Base-by-base conservation (phyloP, 306 rosid genomes). In the Prunus campanulata region DNA sequence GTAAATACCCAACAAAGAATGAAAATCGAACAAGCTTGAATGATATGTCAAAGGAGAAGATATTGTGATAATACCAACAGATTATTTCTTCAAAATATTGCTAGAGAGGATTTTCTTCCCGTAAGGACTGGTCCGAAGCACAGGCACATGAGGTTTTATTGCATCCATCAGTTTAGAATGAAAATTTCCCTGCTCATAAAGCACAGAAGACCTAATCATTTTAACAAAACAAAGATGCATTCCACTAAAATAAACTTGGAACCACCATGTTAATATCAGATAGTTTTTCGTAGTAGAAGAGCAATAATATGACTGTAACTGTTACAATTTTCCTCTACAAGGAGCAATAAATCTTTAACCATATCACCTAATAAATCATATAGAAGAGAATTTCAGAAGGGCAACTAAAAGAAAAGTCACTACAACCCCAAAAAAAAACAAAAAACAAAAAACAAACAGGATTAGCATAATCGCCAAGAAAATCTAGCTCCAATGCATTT, bases 81-180 rank as follows among this genome's bases (percentile, higher is more conserved):
- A 4, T 80, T 81, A 66, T 78, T 79, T 85, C 81, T 83, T 81
- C 78, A 80, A 81, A 75, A 69, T 42, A 61, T 66, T 73, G 71
- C 75, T 24, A 22, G 75, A 74, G 70, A 88, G 88, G 74, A 88
- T 80, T 71, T 88, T 86, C 81, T 84, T 88, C 80, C 90, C 92
- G 0, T 79, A 84, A 19, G 90, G 92, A 75, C 85, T 86, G 20
- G 74, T 77, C 54, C 83, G 86, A 35, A 88, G 88, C 30, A 68
- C 77, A 9, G 88, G 78, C 60, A 72, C 56, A 47, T 81, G 85
- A 8, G 75, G 82, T 74, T 78, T 86, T 82, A 88, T 84, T 12
- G 90, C 85, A 29, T 83, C 85, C 71, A 82, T 83, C 72, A 86
- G 55, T 62, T 68, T 83, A 68, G 80, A 20, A 70, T 68, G 79